Conservation (phyloP, 768 basidiomycete genomes). For the Ephemerocybe angulata region DNA sequence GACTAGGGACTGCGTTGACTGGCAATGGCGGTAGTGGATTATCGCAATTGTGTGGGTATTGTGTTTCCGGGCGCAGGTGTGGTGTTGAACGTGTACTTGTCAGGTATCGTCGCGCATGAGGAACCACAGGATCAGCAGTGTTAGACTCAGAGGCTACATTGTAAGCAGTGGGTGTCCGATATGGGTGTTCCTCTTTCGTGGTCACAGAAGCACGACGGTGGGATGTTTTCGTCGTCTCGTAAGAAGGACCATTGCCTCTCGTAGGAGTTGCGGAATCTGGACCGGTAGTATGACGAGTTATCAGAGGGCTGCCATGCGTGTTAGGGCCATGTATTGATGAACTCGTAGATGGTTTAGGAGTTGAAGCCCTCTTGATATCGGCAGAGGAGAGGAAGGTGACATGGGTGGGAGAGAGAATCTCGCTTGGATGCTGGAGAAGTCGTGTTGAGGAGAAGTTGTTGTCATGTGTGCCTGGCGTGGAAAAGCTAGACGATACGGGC, state of each 20-base stretch:
- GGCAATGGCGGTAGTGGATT: constrained; percentile 1
- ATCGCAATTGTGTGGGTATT: not conserved
- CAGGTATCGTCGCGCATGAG: not conserved
- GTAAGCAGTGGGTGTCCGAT: not conserved
- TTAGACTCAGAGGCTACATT: too few species aligned
- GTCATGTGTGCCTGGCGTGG: not conserved
- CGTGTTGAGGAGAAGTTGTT: not conserved
- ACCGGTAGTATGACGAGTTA: too few species aligned
- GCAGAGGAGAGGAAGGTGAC: constrained; percentile 17
- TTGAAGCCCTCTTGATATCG: constrained; percentile 6
- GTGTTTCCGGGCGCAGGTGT: constrained; percentile 11
- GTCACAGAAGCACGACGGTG: not conserved
- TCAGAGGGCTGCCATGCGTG: not conserved
- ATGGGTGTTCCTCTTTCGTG: not conserved
- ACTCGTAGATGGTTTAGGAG: constrained; percentile 1
- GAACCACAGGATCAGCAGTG: not conserved
- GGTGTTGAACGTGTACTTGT: constrained; percentile 6
- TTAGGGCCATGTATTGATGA: not conserved
- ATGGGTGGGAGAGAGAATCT: constrained; percentile 16
- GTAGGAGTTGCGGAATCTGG: too few species aligned
- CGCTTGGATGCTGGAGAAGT: not conserved
- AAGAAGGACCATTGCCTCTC: too few species aligned
- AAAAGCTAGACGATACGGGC: not conserved
- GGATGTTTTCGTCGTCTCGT: not conserved
- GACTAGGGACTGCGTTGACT: not conserved